Percentiles rank a stretch among this genome's conserved stretches.
These are phyloP conservation scores for Xylariaceae sp. DNA, from an alignment of 2,329 filamentous ascomycete species.

Conservation along the genomic window DNA sequence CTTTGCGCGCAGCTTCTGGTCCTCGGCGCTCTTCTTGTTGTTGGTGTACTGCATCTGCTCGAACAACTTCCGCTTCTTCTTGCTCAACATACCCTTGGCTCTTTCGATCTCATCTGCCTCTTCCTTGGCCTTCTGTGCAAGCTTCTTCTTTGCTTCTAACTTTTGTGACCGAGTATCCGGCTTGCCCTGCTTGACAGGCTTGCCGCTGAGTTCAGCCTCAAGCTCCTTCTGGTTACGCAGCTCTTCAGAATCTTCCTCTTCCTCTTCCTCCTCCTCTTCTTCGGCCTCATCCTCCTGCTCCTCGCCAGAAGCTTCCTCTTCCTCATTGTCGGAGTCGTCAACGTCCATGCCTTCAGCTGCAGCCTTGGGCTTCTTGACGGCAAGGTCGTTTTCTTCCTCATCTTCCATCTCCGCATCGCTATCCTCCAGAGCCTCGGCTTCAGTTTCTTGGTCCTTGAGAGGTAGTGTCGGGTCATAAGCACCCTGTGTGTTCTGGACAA, in stretches of 20 bases:
- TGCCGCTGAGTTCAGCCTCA: conserved; percentile 83
- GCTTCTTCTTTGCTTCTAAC: conserved; percentile 64
- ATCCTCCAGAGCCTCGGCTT: conserved; percentile 72
- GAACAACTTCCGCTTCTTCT: conserved; percentile 94
- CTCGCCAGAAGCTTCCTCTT: conserved; percentile 44
- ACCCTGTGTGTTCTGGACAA: conserved; percentile 80
- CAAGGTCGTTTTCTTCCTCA: conserved; percentile 33
- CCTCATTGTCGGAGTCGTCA: conserved; percentile 43
- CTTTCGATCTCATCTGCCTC: conserved; percentile 86
- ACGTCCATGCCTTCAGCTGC: conserved; percentile 47
- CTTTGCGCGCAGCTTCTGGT: conserved; percentile 82
- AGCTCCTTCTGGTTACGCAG: conserved; percentile 80
- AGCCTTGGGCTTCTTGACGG: conserved; percentile 38
- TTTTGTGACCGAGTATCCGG: conserved; percentile 56
- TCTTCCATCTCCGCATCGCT: conserved; percentile 52
- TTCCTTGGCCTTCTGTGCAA: conserved; percentile 64
- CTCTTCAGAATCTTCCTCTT: conserved; percentile 57
- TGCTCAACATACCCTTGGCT: conserved; percentile 96
- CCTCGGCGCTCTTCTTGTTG: conserved; percentile 86
- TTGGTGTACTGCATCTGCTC: conserved; percentile 98
- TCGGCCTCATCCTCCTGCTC: conserved; percentile 40
- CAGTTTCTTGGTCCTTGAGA: conserved; percentile 80
- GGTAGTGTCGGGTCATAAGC: conserved; percentile 87
- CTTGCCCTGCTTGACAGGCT: conserved; percentile 46
- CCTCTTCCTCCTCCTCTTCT: conserved; percentile 43